Evolutionary conservation across 305 asterid genomes (phyloP).

Genomic region (Andrographis paniculata): DNA sequence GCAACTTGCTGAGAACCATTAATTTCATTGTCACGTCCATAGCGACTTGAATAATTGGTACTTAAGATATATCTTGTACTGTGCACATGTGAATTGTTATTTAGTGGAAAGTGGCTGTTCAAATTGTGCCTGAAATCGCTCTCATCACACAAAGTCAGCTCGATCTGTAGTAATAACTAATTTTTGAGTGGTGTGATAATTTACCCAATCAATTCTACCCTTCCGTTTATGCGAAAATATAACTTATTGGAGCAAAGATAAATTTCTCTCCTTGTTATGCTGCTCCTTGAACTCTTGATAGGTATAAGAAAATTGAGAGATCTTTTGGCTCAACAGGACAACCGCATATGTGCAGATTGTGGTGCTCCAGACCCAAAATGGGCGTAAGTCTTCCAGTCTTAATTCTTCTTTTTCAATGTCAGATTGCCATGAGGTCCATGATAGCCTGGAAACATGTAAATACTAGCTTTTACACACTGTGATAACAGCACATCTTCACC

Average conservation of each 20-base stretch:
- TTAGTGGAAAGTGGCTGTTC: neutral
- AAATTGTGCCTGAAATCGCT: neutral
- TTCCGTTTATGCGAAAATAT: neutral
- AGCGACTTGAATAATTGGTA: neutral
- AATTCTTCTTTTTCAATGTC: no score
- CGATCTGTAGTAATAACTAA: no score
- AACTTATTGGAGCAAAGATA: neutral
- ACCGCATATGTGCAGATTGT: constrained; percentile 91
- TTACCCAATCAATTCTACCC: no score
- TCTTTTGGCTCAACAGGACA: constrained; percentile 63
- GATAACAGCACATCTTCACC: no score
- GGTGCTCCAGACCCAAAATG: constrained; percentile 94
- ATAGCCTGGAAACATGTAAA: no score
- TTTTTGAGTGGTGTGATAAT: no score
- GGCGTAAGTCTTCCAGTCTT: constrained; percentile 71
- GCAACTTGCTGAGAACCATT: neutral
- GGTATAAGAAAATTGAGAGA: constrained; percentile 77
- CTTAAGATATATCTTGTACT: neutral
- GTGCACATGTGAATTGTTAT: no score
- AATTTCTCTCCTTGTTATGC: constrained; percentile 2
- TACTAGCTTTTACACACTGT: no score
- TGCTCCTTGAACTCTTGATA: constrained; percentile 18
- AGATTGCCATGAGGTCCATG: neutral
- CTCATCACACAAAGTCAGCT: neutral
- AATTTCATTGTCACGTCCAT: neutral